Conservation (phyloP, 768 basidiomycete species). For the Boletales sp. region DNA sequence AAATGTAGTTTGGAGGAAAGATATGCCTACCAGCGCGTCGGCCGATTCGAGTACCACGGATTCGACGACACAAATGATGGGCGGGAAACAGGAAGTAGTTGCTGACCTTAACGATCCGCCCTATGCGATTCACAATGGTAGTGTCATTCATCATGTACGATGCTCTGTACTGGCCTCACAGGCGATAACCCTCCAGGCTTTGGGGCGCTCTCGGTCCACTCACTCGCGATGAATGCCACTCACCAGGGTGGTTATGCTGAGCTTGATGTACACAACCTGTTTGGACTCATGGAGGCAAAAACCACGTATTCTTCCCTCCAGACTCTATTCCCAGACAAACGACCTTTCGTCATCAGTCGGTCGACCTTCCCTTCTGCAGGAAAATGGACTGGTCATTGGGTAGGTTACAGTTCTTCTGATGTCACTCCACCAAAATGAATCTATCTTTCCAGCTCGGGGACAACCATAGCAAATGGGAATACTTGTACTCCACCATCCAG, state of each 20-base stretch:
- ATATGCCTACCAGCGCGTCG: conserved; percentile 54
- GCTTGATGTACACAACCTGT: conserved; percentile 65
- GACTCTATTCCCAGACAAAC: conserved; percentile 48
- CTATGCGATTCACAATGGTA: conserved; percentile 70
- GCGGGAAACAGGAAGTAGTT: conserved; percentile 40
- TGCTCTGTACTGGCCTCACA: neutral
- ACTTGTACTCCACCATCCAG: conserved; percentile 64
- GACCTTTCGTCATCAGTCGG: conserved; percentile 66
- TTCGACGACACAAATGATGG: conserved; percentile 36
- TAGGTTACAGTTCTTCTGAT: conserved; percentile 15
- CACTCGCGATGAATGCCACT: conserved; percentile 66
- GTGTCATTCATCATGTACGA: conserved; percentile 3
- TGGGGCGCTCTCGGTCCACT: conserved; percentile 48
- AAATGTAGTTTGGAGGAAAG: conserved; percentile 30
- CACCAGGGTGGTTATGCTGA: conserved; percentile 59
- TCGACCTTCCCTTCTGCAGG: conserved; percentile 66
- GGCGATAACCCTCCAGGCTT: conserved; percentile 32
- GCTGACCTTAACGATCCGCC: conserved; percentile 55
- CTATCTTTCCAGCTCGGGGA: conserved; percentile 56
- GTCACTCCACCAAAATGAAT: conserved; percentile 14
- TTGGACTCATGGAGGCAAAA: conserved; percentile 65
- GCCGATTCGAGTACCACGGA: conserved; percentile 39
- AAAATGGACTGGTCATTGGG: conserved; percentile 70
- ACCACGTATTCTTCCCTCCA: conserved; percentile 57
- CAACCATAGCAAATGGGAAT: conserved; percentile 68